Evolutionary conservation across 192 early-diverging fungal genomes (phyloP), one percentile per base, ranked within the genome.

Genomic region (Backusella australiensis): DNA sequence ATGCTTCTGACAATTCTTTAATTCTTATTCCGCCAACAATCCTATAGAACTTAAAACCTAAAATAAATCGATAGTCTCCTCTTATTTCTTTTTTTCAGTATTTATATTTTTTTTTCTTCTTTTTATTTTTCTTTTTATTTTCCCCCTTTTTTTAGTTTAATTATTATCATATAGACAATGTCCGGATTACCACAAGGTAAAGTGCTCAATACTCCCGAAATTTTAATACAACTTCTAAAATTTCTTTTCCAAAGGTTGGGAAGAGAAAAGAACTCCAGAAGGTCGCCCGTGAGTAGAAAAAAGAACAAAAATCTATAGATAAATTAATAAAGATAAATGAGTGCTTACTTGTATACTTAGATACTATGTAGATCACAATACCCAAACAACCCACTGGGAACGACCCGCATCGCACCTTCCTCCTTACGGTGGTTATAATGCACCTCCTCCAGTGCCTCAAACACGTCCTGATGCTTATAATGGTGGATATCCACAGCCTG

Each of bases 341-440:
- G 6, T 14, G 14, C 56, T 63, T 63, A 29, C 9, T 14, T 63
- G n/a, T 29, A 63, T 63, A 63, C 9, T 14, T 74, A 78, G 77
- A 35, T 81, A 77, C 35, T 81, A 74, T 39, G 77, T 81, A 34
- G 67, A 81, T 19, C 80, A 77, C 19, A 77, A 75, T 6, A 74
- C 68, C 26, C 66, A 71, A 69, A 53, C 35, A 19, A 81, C 80
- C 17, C 73, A 71, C 23, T 81, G 80, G 80, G 80, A 81, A 41
- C 65, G 77, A 41, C 80, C 80, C 26, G 76, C 76, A 34, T 67
- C 32, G 11, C 36, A 46, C 2, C 36, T 39, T 32, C 75, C 75
- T 29, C 32, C 75, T 36, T 75, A 69, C 12, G 52, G 56, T 17
- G 70, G 70, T 32, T 72, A 52, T 34, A 38, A 12, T 36, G 8